These are phyloP conservation scores for Hemileccinum rubropunctum DNA, from an alignment of 768 basidiomycete species.

Conservation along the genomic window DNA sequence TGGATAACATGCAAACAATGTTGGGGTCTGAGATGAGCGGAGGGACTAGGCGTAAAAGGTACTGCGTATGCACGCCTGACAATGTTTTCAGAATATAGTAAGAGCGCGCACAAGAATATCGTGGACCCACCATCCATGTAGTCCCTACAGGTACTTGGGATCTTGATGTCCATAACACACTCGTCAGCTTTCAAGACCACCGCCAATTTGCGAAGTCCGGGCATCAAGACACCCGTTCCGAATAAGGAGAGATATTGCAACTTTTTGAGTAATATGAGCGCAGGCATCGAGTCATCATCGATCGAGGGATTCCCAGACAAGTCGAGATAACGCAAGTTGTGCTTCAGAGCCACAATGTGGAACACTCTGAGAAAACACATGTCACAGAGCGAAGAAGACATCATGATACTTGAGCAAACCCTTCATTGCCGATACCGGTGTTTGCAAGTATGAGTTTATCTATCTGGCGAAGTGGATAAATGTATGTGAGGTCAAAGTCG, in stretches of 20 bases:
- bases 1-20: constrained; percentile 41
- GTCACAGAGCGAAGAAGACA: constrained; percentile 1
- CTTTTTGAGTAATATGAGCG: constrained; percentile 46
- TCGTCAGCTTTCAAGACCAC: constrained; percentile 32
- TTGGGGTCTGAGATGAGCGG: constrained; percentile 49
- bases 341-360: constrained; percentile 54
- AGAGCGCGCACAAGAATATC: neutral
- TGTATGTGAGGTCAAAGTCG: constrained; percentile 48
- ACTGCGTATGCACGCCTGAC: constrained; percentile 46
- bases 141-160: constrained; percentile 49
- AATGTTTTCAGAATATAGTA: neutral
- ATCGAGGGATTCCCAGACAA: constrained; percentile 52
- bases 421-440: constrained; percentile 61
- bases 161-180: constrained; percentile 45
- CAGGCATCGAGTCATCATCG: constrained; percentile 55
- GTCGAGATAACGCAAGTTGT: constrained; percentile 50
- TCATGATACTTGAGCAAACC: constrained; percentile 37
- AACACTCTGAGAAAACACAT: constrained; percentile 43
- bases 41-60: constrained; percentile 44
- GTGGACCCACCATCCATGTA: constrained; percentile 52
- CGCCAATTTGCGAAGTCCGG: constrained; percentile 53
- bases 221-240: constrained; percentile 55
- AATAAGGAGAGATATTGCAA: constrained; percentile 50
- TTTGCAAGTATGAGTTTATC: constrained; percentile 45
- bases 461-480: constrained; percentile 54